Conservation (phyloP, 2,329 filamentous ascomycete species). For the Aspergillus sojae region DNA sequence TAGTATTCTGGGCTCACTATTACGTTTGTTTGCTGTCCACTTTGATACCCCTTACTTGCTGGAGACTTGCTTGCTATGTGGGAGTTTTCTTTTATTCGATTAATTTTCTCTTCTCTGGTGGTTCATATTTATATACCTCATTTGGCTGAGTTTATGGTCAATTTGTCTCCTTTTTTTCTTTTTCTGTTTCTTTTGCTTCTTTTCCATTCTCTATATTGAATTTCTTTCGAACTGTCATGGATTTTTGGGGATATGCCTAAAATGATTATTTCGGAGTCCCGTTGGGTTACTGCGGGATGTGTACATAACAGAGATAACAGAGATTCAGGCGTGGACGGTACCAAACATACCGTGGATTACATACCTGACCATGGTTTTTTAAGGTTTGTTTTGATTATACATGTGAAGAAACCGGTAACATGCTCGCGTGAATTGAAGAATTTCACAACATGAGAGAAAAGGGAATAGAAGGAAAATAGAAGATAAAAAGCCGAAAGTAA, state of each 20-base stretch:
- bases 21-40: conserved; percentile 23
- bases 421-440: background rate
- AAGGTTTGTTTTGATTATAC: background rate
- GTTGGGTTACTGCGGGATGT: background rate
- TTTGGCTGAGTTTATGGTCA: background rate
- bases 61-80: conserved; percentile 11
- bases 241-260: background rate
- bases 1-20: conserved; percentile 18
- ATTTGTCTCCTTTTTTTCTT: background rate
- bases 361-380: background rate
- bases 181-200: background rate
- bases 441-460: background rate
- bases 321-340: background rate
- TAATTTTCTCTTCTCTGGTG: background rate
- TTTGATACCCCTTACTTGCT: conserved; percentile 28
- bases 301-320: background rate
- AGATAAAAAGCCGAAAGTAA: background rate
- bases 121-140: background rate
- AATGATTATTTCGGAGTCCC: background rate
- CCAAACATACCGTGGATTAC: background rate
- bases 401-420: background rate
- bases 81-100: conserved; percentile 12
- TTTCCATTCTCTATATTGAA: background rate
- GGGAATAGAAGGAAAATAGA: background rate
- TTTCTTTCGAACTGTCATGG: background rate